Evolutionary conservation across 176 grass and related monocot species (phyloP).

Genomic region (Oropetium thomaeum): DNA sequence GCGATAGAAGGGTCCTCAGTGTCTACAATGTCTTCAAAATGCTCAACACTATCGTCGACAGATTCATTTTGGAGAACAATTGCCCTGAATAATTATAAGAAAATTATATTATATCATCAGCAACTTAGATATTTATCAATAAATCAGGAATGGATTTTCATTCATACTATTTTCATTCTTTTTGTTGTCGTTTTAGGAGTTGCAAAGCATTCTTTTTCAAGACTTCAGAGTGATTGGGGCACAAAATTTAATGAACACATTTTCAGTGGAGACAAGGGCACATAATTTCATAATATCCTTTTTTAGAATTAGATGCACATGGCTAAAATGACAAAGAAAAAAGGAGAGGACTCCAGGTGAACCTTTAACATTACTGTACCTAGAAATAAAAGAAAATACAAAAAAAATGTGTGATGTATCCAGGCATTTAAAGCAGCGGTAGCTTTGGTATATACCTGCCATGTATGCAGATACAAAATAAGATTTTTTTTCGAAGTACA

Average conservation of each 20-base stretch:
- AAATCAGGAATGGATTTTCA: no score
- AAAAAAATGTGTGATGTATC: no score
- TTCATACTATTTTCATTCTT: no score
- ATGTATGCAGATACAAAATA: no score
- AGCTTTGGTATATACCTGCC: no score
- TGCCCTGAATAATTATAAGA: slow-evolving; percentile 46
- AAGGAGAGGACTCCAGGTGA: no score
- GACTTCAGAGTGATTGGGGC: neutral
- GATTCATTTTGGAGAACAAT: slow-evolving; percentile 86
- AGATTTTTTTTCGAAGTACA: no score
- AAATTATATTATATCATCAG: slow-evolving; percentile 29
- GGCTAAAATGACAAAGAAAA: no score
- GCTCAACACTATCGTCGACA: slow-evolving; percentile 79
- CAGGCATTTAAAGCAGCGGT: no score
- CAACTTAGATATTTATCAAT: neutral
- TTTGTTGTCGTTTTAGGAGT: neutral
- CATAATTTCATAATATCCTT: neutral
- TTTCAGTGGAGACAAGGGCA: neutral
- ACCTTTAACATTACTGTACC: no score
- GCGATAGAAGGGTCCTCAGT: slow-evolving; percentile 36
- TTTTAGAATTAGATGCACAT: no score
- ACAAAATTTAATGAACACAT: neutral
- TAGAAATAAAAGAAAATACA: no score
- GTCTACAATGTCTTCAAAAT: slow-evolving; percentile 85
- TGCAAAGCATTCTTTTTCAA: neutral